Conservation (phyloP, 2,329 filamentous ascomycete species). For the Exserohilum turcica region DNA sequence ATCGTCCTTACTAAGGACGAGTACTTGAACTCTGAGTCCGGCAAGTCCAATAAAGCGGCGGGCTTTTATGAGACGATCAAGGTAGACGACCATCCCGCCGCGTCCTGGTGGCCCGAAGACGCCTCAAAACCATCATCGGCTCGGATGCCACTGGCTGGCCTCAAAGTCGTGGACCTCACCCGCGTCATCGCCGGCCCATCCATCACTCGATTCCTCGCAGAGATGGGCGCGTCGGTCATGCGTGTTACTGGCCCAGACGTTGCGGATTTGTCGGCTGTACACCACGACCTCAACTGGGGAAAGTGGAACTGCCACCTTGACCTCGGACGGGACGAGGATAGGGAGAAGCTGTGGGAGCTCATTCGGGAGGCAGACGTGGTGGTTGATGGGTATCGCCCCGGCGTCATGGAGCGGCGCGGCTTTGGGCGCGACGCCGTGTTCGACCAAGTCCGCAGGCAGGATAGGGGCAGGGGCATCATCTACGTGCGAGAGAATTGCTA, state of each 20-base stretch:
- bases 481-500: conserved; percentile 61
- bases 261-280: conserved; percentile 50
- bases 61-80: conserved; percentile 49
- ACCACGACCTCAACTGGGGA: conserved; percentile 57
- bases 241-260: conserved; percentile 50
- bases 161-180: conserved; percentile 58
- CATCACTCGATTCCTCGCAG: conserved; percentile 51
- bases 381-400: conserved; percentile 57
- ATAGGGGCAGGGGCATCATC: conserved; percentile 52
- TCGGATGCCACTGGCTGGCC: conserved; percentile 52
- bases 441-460: conserved; percentile 43
- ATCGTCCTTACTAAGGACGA: conserved; percentile 49
- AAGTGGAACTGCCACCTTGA: conserved; percentile 57
- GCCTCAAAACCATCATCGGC: conserved; percentile 25
- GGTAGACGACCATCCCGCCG: conserved; percentile 32
- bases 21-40: conserved; percentile 49
- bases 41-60: conserved; percentile 50
- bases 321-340: conserved; percentile 48
- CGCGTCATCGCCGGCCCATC: conserved; percentile 57
- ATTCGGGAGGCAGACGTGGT: conserved; percentile 58
- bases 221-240: conserved; percentile 56
- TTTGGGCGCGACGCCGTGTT: conserved; percentile 52
- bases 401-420: conserved; percentile 55
- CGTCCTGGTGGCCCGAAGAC: conserved; percentile 51
- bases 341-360: conserved; percentile 48